These are phyloP conservation scores for Thermochaetoides thermophila DNA, from an alignment of 495 filamentous ascomycete genomes.

Conservation along the genomic window DNA sequence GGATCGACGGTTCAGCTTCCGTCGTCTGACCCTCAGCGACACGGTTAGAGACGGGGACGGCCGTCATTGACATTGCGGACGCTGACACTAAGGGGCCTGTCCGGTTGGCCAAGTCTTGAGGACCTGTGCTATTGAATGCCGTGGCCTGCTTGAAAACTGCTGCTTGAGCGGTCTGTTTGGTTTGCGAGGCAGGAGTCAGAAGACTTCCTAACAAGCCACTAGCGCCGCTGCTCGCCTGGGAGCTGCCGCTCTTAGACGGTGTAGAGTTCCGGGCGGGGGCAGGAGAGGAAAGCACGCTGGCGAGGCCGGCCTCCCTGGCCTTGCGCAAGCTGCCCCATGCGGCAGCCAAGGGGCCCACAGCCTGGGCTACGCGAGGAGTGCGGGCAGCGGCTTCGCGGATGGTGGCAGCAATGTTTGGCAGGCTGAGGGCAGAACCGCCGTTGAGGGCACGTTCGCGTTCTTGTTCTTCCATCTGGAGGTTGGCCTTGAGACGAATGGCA, in stretches of 20 bases:
- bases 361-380: slow-evolving; percentile 67
- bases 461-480: slow-evolving; percentile 93
- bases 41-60: no score
- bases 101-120: slow-evolving; percentile 32
- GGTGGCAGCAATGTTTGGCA: slow-evolving; percentile 38
- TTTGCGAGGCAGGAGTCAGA: slow-evolving; percentile 63
- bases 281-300: slow-evolving; percentile 23
- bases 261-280: slow-evolving; percentile 37
- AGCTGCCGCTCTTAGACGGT: slow-evolving; percentile 44
- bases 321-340: slow-evolving; percentile 62
- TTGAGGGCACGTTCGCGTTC: slow-evolving; percentile 61
- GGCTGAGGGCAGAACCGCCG: slow-evolving; percentile 37
- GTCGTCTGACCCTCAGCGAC: not conserved
- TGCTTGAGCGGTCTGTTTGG: no score
- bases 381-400: slow-evolving; percentile 44
- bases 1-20: not conserved
- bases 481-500: slow-evolving; percentile 82
- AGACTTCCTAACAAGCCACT: slow-evolving; percentile 50
- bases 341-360: slow-evolving; percentile 60
- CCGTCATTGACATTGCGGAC: no score
- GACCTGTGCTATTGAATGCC: slow-evolving; percentile 35
- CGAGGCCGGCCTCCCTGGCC: slow-evolving; percentile 49
- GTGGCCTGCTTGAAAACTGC: slow-evolving; percentile 33
- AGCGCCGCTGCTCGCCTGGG: slow-evolving; percentile 16
- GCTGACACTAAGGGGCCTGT: slow-evolving; percentile 28